Evolutionary conservation across 768 basidiomycete species (phyloP), one percentile per base, ranked within the genome.

Genomic region (Mrakia gelida): DNA sequence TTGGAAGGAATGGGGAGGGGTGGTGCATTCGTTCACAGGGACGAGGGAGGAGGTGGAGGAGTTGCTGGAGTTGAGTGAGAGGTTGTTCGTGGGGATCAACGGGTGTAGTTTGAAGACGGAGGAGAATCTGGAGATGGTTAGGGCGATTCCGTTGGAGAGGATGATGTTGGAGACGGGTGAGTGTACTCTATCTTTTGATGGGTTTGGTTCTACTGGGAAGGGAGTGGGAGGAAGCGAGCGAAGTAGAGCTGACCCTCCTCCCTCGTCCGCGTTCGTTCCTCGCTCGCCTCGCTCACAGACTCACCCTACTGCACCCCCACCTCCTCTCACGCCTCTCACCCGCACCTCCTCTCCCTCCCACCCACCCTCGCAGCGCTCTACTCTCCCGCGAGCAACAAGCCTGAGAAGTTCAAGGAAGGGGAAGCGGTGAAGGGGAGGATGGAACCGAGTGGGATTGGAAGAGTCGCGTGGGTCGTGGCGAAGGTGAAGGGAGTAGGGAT

Each of bases 11-110:
- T 43, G 86, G 30, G 90, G 92, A 5, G 92, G 92, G 0, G 92
- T 94, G 30, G 91, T 93, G 4, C 93, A 93, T 82, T 92, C 91
- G 79, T 92, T 92, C 84, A 92, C 92, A 0, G 93, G 93, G 6
- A 87, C 87, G 0, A 81, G 81, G 5, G 87, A 86, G 54, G 92
- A 94, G 82, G 88, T 88, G 21, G 81, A 82, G 11, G 92, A 93
- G 81, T 84, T 92, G 67, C 91, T 92, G 77, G 81, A 89, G 83
- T 16, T 59, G 26, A 41, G 28, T 23, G 63, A 38, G 88, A 92
- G 92, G 0, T 90, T 93, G 82, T 88, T 90, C 82, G 87, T 92
- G 67, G 87, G 91, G 71, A 83, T 92, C 75, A 93, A 92, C 79
- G 92, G 92, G 3, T 93, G 92, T 81, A 90, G 89, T 0, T 84